A percentile compares a stretch with the other conserved stretches of the same genome.
Evolutionary conservation across 345 rosid genomes (phyloP).

Genomic region (Camelina laxa): DNA sequence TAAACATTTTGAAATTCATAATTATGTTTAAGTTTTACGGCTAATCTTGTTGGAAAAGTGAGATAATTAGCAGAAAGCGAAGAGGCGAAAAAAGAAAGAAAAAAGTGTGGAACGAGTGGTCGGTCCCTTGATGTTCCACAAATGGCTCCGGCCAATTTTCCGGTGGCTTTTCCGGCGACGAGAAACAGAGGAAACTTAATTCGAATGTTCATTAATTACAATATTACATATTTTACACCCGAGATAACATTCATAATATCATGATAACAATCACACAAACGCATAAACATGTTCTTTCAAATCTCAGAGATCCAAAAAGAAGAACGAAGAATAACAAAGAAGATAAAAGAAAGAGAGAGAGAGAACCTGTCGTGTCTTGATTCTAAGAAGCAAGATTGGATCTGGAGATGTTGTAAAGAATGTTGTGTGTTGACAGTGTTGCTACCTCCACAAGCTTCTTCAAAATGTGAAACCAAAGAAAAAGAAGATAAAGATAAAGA

Average conservation of each 20-base stretch:
- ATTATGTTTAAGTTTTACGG: background rate
- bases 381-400: constrained; percentile 35
- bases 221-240: background rate
- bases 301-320: constrained; percentile 28
- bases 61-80: constrained; percentile 39
- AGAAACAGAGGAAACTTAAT: constrained; percentile 2
- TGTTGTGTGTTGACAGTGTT: constrained; percentile 23
- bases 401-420: constrained; percentile 35
- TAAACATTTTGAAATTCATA: background rate
- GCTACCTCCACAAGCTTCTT: constrained; percentile 34
- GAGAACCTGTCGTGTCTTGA: constrained; percentile 35
- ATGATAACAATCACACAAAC: constrained; percentile 9
- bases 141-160: background rate
- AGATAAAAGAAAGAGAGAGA: constrained; percentile 12
- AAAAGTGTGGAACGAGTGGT: constrained; percentile 31
- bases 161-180: background rate
- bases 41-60: constrained; percentile 24
- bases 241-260: background rate
- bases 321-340: background rate
- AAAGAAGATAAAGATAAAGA: background rate
- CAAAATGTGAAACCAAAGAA: constrained; percentile 16
- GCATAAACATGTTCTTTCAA: constrained; percentile 12
- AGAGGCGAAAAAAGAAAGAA: background rate
- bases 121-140: constrained; percentile 33
- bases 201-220: background rate